phyloP scores from a whole-genome alignment of 495 filamentous ascomycete genomes.

The Aspergillus nidulans region DNA sequence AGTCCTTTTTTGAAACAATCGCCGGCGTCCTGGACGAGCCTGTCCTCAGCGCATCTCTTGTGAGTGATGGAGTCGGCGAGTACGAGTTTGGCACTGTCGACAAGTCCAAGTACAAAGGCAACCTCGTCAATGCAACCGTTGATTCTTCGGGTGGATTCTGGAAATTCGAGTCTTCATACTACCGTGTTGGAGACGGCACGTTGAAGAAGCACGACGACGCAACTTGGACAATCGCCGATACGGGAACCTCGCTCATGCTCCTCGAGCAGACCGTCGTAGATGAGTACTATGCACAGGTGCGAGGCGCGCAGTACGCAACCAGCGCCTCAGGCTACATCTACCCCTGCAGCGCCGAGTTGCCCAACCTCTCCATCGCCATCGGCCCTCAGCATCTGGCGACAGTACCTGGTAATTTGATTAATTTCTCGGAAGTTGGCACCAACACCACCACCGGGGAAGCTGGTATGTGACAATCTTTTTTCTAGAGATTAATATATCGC shows the following conservation, averaged over 20 bases:
- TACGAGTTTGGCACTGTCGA: constrained; percentile 80
- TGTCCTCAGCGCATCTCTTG: constrained; percentile 69
- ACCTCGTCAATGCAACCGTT: constrained; percentile 59
- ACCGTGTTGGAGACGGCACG: constrained; percentile 46
- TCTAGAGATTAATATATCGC: too few species aligned
- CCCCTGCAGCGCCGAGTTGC: constrained; percentile 57
- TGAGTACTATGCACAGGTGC: constrained; percentile 60
- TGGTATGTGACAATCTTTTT: constrained; percentile 25
- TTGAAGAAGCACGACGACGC: constrained; percentile 26
- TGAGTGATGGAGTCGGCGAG: constrained; percentile 53
- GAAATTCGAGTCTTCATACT: constrained; percentile 60
- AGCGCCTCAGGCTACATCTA: constrained; percentile 60
- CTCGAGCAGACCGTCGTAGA: constrained; percentile 56
- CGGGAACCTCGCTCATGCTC: constrained; percentile 69
- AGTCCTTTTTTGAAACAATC: constrained; percentile 81
- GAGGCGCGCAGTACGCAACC: constrained; percentile 45
- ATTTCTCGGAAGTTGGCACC: constrained; percentile 55
- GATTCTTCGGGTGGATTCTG: constrained; percentile 67
- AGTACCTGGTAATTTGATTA: constrained; percentile 63
- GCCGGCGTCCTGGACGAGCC: constrained; percentile 58
- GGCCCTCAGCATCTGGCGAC: constrained; percentile 56
- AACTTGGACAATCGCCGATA: constrained; percentile 60
- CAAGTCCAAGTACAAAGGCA: constrained; percentile 56
- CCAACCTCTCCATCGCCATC: constrained; percentile 63
- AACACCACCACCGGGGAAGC: constrained; percentile 36